Evolutionary conservation across 2,329 filamentous ascomycete species (phyloP).

Genomic region (Ophiostoma triangulosporum): DNA sequence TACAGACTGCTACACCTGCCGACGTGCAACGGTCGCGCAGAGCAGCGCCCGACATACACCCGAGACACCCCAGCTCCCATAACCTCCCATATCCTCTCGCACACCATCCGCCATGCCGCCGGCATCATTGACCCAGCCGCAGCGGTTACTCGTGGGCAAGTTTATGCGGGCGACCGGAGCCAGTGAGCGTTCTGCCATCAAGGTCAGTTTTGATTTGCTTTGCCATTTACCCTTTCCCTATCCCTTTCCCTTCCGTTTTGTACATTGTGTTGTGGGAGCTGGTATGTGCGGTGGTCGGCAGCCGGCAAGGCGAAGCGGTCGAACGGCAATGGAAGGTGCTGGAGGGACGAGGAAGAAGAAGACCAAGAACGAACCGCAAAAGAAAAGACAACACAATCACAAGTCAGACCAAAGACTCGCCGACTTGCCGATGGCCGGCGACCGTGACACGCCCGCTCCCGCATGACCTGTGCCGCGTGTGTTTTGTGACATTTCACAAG

Average conservation of each 20-base stretch:
- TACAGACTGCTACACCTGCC: not conserved
- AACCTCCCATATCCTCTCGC: not conserved
- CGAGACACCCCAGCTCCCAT: not conserved
- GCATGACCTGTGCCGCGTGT: not conserved
- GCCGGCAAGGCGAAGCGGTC: too few species aligned
- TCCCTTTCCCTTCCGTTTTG: not conserved
- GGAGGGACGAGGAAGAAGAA: not conserved
- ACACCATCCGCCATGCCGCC: constrained; percentile 15
- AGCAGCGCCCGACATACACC: not conserved
- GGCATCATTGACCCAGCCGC: constrained; percentile 13
- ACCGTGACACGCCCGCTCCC: not conserved
- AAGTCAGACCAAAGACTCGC: constrained; percentile 1
- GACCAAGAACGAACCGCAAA: not conserved
- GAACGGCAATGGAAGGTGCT: not conserved
- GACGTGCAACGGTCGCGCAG: not conserved
- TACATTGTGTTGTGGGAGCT: too few species aligned
- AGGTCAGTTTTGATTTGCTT: constrained; percentile 24
- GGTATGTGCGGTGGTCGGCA: too few species aligned
- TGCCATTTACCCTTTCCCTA: not conserved
- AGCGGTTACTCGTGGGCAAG: constrained; percentile 28
- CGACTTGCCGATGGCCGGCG: not conserved
- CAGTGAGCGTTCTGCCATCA: constrained; percentile 29
- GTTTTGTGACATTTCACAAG: constrained; percentile 1
- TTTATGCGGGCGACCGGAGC: constrained; percentile 32
- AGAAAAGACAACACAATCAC: not conserved